Evolutionary conservation across 179 eudicot genomes (phyloP).

Genomic region (Spergularia azorica): DNA sequence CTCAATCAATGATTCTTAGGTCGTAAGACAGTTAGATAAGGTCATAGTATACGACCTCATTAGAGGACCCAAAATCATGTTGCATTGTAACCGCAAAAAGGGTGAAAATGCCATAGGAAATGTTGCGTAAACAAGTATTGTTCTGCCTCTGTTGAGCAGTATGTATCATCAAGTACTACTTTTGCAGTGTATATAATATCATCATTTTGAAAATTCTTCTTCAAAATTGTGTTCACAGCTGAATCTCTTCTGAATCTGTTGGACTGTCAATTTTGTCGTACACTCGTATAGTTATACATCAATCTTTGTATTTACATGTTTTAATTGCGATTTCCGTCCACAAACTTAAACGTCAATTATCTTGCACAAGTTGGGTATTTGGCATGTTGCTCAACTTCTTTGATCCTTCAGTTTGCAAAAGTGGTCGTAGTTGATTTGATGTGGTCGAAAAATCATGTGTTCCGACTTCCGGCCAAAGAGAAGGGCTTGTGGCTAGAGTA

Average conservation of each 20-base stretch:
- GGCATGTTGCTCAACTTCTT: neutral
- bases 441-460: neutral
- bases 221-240: neutral
- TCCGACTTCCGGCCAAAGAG: too few relatives aligned
- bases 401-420: neutral
- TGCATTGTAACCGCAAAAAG: neutral
- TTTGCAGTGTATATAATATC: slow-evolving; percentile 9
- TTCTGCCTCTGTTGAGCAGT: neutral
- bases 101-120: neutral
- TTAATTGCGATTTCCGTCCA: too few relatives aligned
- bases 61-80: neutral
- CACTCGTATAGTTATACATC: too few relatives aligned
- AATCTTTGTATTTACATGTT: too few relatives aligned
- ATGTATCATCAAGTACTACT: neutral
- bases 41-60: neutral
- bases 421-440: neutral
- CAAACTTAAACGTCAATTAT: too few relatives aligned
- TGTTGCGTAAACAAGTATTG: neutral
- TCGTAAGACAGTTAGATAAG: neutral
- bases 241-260: neutral
- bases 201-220: neutral
- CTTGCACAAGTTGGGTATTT: neutral
- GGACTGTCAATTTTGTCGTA: neutral
- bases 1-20: slow-evolving; percentile 4
- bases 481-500: neutral